phyloP scores from a whole-genome alignment of 179 eudicot genomes.

The Nepenthes alata region DNA sequence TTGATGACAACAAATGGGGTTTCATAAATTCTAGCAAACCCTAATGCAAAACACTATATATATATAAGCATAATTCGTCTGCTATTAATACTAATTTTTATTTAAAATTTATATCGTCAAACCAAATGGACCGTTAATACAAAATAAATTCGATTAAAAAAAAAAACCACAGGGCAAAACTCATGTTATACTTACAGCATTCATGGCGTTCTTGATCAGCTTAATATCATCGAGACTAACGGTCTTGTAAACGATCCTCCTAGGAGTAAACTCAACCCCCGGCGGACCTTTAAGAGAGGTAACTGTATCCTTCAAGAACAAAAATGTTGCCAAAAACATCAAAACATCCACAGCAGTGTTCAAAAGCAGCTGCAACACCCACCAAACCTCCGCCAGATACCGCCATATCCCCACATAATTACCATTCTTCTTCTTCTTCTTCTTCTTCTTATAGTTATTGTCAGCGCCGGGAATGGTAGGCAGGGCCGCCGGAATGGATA shows the following conservation, averaged over 20 bases:
- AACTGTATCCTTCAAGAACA: slow-evolving; percentile 15
- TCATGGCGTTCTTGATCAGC: slow-evolving; percentile 16
- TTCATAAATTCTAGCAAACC: too few relatives aligned
- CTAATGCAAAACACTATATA: too few relatives aligned
- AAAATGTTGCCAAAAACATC: slow-evolving; percentile 8
- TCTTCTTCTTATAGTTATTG: background rate
- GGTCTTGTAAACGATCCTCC: slow-evolving; percentile 14
- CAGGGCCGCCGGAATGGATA: slow-evolving; percentile 10
- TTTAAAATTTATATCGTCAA: too few relatives aligned
- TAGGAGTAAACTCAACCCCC: slow-evolving; percentile 15
- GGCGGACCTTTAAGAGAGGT: slow-evolving; percentile 17
- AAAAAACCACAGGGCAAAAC: background rate
- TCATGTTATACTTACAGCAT: slow-evolving; percentile 6
- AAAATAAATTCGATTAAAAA: background rate
- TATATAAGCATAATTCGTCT: too few relatives aligned
- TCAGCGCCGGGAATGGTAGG: slow-evolving; percentile 14
- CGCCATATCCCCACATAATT: background rate
- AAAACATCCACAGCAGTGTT: slow-evolving; percentile 16
- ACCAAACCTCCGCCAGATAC: slow-evolving; percentile 1
- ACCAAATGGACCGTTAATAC: too few relatives aligned
- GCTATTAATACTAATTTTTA: too few relatives aligned
- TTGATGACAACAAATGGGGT: too few relatives aligned
- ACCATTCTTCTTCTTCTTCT: background rate
- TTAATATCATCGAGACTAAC: slow-evolving; percentile 20
- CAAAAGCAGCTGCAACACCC: slow-evolving; percentile 9